Conservation (phyloP, 2,329 filamentous ascomycete species). For the Penicillium expansum region DNA sequence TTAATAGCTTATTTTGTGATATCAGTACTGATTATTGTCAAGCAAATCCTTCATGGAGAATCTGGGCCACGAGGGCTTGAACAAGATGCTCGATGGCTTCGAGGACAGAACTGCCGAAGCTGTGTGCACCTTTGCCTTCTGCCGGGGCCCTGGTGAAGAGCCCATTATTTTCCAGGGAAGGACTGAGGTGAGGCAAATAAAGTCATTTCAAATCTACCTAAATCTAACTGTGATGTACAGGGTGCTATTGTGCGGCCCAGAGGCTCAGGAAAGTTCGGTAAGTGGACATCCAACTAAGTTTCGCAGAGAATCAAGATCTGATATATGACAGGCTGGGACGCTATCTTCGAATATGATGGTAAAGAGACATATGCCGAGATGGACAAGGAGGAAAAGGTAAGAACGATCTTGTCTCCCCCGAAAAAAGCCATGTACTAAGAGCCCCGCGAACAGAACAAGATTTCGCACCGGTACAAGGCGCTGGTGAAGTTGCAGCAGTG, state of each 20-base stretch:
- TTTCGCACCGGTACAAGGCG: slow-evolving; percentile 89
- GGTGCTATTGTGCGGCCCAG: slow-evolving; percentile 81
- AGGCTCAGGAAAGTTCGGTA: slow-evolving; percentile 80
- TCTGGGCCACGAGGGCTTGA: slow-evolving; percentile 79
- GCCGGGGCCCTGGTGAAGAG: slow-evolving; percentile 76
- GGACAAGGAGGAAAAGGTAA: slow-evolving; percentile 84
- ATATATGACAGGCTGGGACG: slow-evolving; percentile 74
- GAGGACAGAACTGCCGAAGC: slow-evolving; percentile 88
- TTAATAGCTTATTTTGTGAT: slow-evolving; percentile 2
- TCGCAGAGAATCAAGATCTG: neutral
- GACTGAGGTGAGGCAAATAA: slow-evolving; percentile 61
- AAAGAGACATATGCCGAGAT: slow-evolving; percentile 91
- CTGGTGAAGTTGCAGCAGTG: slow-evolving; percentile 80
- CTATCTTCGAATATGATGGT: slow-evolving; percentile 90
- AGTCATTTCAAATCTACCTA: neutral
- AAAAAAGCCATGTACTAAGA: slow-evolving; percentile 17
- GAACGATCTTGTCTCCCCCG: neutral
- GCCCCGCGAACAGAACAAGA: slow-evolving; percentile 61
- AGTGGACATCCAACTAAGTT: slow-evolving; percentile 29
- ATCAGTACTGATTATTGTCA: neutral
- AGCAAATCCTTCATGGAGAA: slow-evolving; percentile 93
- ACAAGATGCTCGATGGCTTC: slow-evolving; percentile 85
- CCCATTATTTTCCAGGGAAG: slow-evolving; percentile 88
- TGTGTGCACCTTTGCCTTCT: slow-evolving; percentile 95
- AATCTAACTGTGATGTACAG: slow-evolving; percentile 33